A percentile compares a stretch with the other conserved stretches of the same genome.
phyloP scores from a whole-genome alignment of 495 filamentous ascomycete species.

The Xylaria acuta region DNA sequence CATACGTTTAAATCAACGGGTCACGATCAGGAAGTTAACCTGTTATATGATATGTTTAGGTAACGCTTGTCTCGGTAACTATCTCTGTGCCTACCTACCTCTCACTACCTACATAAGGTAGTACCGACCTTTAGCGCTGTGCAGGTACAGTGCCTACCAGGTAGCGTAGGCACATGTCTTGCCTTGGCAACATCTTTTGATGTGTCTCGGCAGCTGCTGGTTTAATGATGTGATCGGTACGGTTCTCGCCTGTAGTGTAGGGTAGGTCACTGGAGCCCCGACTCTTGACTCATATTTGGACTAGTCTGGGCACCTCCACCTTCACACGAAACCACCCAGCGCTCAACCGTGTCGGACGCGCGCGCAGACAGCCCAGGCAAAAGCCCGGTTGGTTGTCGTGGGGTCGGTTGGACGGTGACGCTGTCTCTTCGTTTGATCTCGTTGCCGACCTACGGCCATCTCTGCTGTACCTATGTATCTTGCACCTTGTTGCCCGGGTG shows the following conservation, averaged over 20 bases:
- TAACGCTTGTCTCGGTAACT: background rate
- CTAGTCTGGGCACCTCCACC: background rate
- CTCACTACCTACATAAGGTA: no score
- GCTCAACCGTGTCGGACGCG: slow-evolving; percentile 2
- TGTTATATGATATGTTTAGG: background rate
- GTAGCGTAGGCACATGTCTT: background rate
- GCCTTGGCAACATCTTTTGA: background rate
- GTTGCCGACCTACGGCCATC: background rate
- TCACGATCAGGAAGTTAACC: background rate
- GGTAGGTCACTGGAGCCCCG: background rate
- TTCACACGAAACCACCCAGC: background rate
- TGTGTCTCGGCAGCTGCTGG: background rate
- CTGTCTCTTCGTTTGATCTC: background rate
- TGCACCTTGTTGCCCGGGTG: background rate
- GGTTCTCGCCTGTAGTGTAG: background rate
- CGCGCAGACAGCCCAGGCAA: background rate
- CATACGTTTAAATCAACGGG: background rate
- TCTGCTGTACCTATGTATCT: slow-evolving; percentile 5
- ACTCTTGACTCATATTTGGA: background rate
- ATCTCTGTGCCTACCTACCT: background rate
- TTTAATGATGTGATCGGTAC: background rate
- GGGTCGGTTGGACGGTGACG: slow-evolving; percentile 1
- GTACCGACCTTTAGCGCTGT: background rate
- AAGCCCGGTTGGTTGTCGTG: background rate
- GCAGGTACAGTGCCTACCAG: background rate